Conservation (phyloP, 768 basidiomycete genomes). For the Mycena vulgaris region DNA sequence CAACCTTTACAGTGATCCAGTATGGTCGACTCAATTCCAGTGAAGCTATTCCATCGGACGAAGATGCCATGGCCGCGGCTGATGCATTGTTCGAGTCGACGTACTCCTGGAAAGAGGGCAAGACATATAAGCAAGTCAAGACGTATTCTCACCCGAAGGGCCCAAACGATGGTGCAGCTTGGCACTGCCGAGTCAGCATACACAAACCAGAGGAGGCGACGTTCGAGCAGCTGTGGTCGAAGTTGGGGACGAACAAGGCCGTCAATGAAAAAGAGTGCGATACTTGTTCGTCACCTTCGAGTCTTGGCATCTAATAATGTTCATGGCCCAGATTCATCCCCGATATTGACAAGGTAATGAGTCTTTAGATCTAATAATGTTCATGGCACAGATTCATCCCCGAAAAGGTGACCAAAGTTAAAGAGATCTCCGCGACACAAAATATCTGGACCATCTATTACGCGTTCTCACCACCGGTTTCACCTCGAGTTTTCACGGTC, state of each 20-base stretch:
- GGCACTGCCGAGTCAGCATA: constrained; percentile 79
- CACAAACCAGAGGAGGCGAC: constrained; percentile 77
- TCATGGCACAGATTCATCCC: constrained; percentile 66
- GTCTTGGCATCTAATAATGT: constrained; percentile 4
- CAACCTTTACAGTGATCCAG: background rate
- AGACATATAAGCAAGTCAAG: constrained; percentile 72
- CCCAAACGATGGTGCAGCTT: constrained; percentile 69
- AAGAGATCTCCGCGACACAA: constrained; percentile 74
- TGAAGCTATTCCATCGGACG: constrained; percentile 75
- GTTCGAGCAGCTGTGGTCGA: constrained; percentile 83
- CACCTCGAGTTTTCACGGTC: constrained; percentile 83
- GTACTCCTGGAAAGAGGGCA: constrained; percentile 77
- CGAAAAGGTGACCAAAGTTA: constrained; percentile 74
- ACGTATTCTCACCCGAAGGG: constrained; percentile 67
- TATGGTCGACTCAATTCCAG: background rate
- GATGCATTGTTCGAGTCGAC: constrained; percentile 71
- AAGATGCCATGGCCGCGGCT: constrained; percentile 67
- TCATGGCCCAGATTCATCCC: constrained; percentile 66
- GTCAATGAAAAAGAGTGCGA: constrained; percentile 78
- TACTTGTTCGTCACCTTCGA: background rate
- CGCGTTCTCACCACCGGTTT: constrained; percentile 78
- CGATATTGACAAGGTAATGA: constrained; percentile 42
- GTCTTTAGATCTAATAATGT: no score
- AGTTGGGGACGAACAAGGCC: constrained; percentile 73
- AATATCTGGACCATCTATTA: constrained; percentile 83